Evolutionary conservation across 2,329 filamentous ascomycete species (phyloP).

Genomic region (Tolypocladium ophioglossoides): DNA sequence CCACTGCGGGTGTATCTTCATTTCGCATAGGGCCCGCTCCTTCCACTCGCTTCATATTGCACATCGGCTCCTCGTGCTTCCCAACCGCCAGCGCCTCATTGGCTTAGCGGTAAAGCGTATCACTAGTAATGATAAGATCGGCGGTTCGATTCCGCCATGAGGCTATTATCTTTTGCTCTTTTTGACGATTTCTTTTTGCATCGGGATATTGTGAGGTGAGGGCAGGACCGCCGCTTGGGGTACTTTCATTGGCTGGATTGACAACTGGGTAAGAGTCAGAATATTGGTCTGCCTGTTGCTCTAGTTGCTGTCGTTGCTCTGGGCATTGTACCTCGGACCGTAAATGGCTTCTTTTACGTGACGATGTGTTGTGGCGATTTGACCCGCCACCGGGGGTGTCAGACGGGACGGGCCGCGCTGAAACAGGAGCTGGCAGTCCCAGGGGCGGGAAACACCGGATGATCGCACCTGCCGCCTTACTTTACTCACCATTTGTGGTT

Average conservation of each 20-base stretch:
- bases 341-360: not conserved
- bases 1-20: not conserved
- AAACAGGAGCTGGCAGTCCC: not conserved
- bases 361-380: not conserved
- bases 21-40: not conserved
- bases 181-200: not conserved
- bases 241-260: not conserved
- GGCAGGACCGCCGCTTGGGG: no score
- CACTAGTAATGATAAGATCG: conserved; percentile 27
- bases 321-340: not conserved
- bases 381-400: not conserved
- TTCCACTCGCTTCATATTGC: not conserved
- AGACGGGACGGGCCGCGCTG: not conserved
- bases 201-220: not conserved
- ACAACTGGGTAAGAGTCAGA: not conserved
- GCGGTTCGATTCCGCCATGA: conserved; percentile 24
- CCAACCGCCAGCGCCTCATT: conserved; percentile 13
- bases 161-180: conserved; percentile 8
- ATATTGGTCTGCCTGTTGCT: not conserved
- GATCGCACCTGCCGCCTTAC: not conserved
- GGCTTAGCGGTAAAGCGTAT: conserved; percentile 25
- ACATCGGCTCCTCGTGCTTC: not conserved
- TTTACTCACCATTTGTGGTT: not conserved
- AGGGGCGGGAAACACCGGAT: not conserved
- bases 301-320: not conserved